These are phyloP conservation scores for Cadophora gregata DNA, from an alignment of 2,329 filamentous ascomycete genomes.

Conservation along the genomic window DNA sequence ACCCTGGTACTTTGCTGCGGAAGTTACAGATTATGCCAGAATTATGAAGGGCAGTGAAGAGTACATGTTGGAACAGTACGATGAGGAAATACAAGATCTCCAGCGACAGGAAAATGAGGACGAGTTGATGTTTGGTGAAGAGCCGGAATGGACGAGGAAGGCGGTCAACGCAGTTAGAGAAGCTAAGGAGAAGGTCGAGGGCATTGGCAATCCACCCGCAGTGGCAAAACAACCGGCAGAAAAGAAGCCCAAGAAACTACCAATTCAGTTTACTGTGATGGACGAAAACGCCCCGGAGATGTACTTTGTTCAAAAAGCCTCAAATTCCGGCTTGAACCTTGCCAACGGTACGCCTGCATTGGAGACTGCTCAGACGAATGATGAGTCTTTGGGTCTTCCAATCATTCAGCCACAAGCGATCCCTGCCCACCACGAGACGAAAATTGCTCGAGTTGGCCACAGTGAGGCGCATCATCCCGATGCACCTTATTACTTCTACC, in stretches of 20 bases:
- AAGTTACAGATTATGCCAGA: slow-evolving; percentile 91
- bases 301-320: slow-evolving; percentile 55
- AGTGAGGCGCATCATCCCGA: slow-evolving; percentile 40
- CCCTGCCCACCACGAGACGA: slow-evolving; percentile 15
- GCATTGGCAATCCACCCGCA: slow-evolving; percentile 69
- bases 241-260: slow-evolving; percentile 52
- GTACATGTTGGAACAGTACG: slow-evolving; percentile 84
- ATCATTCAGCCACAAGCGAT: slow-evolving; percentile 9
- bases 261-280: slow-evolving; percentile 55
- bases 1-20: slow-evolving; percentile 94
- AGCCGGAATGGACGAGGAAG: slow-evolving; percentile 89
- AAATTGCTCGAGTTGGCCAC: slow-evolving; percentile 21
- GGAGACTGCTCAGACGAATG: background rate
- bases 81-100: slow-evolving; percentile 78
- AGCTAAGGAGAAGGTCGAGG: slow-evolving; percentile 75
- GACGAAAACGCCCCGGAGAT: slow-evolving; percentile 55
- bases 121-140: slow-evolving; percentile 88
- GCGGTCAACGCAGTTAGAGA: slow-evolving; percentile 77
- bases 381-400: background rate
- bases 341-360: slow-evolving; percentile 31
- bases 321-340: slow-evolving; percentile 51
- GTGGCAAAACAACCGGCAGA: slow-evolving; percentile 56
- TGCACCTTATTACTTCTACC: slow-evolving; percentile 71
- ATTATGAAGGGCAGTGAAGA: slow-evolving; percentile 93
- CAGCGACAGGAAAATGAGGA: slow-evolving; percentile 83